These are phyloP conservation scores for Fusarium pseudonygamai DNA, from an alignment of 2,329 filamentous ascomycete species.

Conservation along the genomic window DNA sequence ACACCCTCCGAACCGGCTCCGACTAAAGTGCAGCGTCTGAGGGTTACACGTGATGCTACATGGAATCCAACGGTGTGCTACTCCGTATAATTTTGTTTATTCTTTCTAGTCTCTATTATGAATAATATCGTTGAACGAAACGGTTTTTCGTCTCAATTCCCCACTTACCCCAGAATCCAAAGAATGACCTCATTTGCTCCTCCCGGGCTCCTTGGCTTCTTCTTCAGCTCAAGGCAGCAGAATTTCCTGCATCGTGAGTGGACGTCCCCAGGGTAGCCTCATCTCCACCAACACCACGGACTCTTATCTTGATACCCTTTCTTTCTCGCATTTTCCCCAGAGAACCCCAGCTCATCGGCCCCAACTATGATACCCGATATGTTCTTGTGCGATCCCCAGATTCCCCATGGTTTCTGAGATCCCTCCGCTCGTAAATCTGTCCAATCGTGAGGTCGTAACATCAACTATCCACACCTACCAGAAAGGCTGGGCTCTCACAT, in stretches of 20 bases:
- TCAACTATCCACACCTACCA: neutral
- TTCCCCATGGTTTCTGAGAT: slow-evolving; percentile 29
- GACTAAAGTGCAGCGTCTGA: neutral
- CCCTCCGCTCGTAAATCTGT: neutral
- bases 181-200: neutral
- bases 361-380: neutral
- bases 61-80: neutral
- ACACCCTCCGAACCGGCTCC: neutral
- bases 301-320: slow-evolving; percentile 3
- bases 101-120: neutral
- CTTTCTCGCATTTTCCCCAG: slow-evolving; percentile 1
- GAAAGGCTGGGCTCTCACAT: neutral
- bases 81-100: neutral
- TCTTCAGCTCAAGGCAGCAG: slow-evolving; percentile 35
- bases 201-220: slow-evolving; percentile 3
- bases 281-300: slow-evolving; percentile 27
- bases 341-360: neutral
- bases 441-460: slow-evolving; percentile 19
- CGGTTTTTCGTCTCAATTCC: neutral
- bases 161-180: neutral
- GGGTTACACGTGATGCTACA: slow-evolving; percentile 1
- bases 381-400: slow-evolving; percentile 5
- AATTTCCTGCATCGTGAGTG: slow-evolving; percentile 30
- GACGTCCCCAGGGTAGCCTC: slow-evolving; percentile 14
- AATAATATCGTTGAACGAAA: neutral